A percentile compares a stretch with the other conserved stretches of the same genome.
phyloP scores from a whole-genome alignment of 2,329 filamentous ascomycete species.

The Cordyceps fumosorosea region DNA sequence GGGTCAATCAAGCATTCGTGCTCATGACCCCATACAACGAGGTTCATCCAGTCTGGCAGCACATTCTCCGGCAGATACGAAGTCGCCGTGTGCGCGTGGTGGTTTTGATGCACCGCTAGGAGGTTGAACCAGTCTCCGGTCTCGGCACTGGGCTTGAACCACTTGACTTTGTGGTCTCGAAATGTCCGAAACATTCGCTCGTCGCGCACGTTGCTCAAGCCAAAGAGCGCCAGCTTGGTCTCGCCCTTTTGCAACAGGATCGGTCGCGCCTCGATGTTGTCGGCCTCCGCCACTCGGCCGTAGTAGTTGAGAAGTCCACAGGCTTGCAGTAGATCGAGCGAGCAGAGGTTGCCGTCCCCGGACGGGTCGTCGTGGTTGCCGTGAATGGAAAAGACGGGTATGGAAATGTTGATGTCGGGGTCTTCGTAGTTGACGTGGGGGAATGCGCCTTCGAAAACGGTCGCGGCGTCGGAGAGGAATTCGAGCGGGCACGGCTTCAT shows the following conservation, averaged over 20 bases:
- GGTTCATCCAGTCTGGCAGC: slow-evolving; percentile 81
- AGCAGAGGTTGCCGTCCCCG: slow-evolving; percentile 88
- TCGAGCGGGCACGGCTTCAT: slow-evolving; percentile 94
- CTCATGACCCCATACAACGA: slow-evolving; percentile 95
- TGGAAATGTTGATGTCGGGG: slow-evolving; percentile 91
- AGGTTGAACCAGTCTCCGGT: slow-evolving; percentile 92
- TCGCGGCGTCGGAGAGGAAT: slow-evolving; percentile 85
- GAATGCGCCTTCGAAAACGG: slow-evolving; percentile 85
- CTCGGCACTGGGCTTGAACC: slow-evolving; percentile 76
- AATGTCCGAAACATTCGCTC: slow-evolving; percentile 94
- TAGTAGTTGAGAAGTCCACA: slow-evolving; percentile 95
- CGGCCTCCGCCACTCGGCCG: slow-evolving; percentile 81
- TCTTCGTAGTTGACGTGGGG: slow-evolving; percentile 98
- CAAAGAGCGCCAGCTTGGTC: slow-evolving; percentile 89
- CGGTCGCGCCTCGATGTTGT: slow-evolving; percentile 89
- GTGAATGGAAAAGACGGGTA: slow-evolving; percentile 96
- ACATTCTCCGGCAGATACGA: slow-evolving; percentile 94
- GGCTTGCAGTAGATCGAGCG: slow-evolving; percentile 83
- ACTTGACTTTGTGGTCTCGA: slow-evolving; percentile 86
- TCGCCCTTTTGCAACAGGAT: slow-evolving; percentile 87
- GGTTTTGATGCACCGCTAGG: slow-evolving; percentile 92
- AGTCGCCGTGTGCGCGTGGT: slow-evolving; percentile 84
- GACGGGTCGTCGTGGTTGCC: slow-evolving; percentile 98
- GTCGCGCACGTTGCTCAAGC: slow-evolving; percentile 91
- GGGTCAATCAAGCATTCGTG: slow-evolving; percentile 94